These are phyloP conservation scores for Auricularia heimuer DNA, from an alignment of 768 basidiomycete species.

Conservation along the genomic window DNA sequence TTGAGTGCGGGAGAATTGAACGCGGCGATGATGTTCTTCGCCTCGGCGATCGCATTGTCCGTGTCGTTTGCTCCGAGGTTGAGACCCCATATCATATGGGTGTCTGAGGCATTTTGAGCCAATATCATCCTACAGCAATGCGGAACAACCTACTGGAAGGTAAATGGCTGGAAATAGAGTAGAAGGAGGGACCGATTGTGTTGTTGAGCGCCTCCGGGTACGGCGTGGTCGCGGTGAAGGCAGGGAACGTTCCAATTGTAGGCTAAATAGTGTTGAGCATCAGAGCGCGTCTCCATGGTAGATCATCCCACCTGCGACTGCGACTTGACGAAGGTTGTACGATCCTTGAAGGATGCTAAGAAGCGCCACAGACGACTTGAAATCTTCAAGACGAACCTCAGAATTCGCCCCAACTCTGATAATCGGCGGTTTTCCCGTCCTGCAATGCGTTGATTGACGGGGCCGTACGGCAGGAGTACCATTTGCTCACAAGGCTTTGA, in stretches of 20 bases:
- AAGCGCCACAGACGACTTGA: neutral
- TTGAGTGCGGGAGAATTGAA: conserved; percentile 34
- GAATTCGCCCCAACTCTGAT: conserved; percentile 11
- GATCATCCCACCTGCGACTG: neutral
- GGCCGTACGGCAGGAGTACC: neutral
- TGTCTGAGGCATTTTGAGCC: conserved; percentile 22
- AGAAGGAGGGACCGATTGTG: neutral
- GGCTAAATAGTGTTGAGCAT: conserved; percentile 18
- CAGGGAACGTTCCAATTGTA: conserved; percentile 31
- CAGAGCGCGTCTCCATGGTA: neutral
- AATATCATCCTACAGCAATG: neutral
- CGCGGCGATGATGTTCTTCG: conserved; percentile 28
- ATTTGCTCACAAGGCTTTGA: conserved; percentile 27
- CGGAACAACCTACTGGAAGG: neutral
- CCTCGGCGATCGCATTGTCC: conserved; percentile 37
- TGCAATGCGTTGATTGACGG: neutral
- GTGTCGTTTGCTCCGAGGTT: conserved; percentile 48
- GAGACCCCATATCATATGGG: conserved; percentile 56
- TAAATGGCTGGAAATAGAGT: neutral
- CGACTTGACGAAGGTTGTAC: neutral
- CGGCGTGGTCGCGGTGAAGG: conserved; percentile 37
- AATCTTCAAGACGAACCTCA: neutral
- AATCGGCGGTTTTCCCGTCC: conserved; percentile 8
- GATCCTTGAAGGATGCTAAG: neutral
- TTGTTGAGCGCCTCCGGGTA: conserved; percentile 39